Evolutionary conservation across 1,284 basidiomycete genomes (phyloP).

Genomic region (Athelia sp.): DNA sequence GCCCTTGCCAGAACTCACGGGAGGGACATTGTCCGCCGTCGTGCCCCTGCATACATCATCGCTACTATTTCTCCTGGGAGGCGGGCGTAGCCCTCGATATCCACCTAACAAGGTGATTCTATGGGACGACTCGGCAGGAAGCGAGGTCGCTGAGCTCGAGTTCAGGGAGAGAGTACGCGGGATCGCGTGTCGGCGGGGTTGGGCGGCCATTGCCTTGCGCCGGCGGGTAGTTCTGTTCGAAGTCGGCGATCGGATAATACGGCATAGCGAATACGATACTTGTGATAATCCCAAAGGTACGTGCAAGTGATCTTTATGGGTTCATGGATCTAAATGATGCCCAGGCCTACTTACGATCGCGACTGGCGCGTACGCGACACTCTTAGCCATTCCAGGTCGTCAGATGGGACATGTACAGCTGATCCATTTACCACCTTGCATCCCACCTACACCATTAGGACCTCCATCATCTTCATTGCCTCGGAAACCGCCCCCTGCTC

Average conservation of each 20-base stretch:
- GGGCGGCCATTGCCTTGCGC: conserved; percentile 80
- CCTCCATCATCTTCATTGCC: conserved; percentile 43
- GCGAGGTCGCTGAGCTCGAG: conserved; percentile 85
- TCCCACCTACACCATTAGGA: conserved; percentile 43
- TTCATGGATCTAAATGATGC: not conserved
- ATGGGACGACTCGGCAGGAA: conserved; percentile 77
- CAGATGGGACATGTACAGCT: conserved; percentile 91
- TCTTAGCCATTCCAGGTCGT: conserved; percentile 84
- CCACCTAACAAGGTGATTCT: conserved; percentile 92
- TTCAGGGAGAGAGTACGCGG: conserved; percentile 87
- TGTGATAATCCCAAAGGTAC: conserved; percentile 83
- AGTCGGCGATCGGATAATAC: conserved; percentile 53
- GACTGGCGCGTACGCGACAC: conserved; percentile 69
- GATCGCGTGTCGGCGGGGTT: conserved; percentile 73
- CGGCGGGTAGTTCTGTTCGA: conserved; percentile 79
- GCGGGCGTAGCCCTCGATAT: conserved; percentile 86
- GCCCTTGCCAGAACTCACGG: conserved; percentile 54
- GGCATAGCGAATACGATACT: conserved; percentile 84
- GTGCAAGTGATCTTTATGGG: conserved; percentile 15
- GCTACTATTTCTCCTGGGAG: conserved; percentile 85
- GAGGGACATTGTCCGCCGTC: conserved; percentile 75
- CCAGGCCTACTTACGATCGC: conserved; percentile 79
- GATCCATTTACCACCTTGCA: conserved; percentile 79
- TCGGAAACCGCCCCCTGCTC: conserved; percentile 46
- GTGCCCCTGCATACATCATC: conserved; percentile 82